Percentiles rank a stretch among this genome's conserved stretches.
Conservation (phyloP, 2,329 filamentous ascomycete genomes). For the Fusarium redolens region DNA sequence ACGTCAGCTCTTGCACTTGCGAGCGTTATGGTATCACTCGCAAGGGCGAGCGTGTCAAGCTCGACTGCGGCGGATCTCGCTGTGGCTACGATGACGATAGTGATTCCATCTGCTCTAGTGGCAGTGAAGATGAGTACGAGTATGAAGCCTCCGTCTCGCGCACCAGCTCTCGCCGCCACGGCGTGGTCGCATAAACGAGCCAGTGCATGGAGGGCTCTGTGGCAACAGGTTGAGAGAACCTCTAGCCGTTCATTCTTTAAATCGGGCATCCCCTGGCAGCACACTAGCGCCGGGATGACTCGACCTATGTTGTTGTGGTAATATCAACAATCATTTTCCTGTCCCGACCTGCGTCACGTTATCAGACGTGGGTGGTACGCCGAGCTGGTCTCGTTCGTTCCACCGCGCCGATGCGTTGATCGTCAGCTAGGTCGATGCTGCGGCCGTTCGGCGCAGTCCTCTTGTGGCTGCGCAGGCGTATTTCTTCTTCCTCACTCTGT, state of each 20-base stretch:
- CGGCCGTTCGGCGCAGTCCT: constrained; percentile 56
- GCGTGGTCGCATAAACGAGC: constrained; percentile 61
- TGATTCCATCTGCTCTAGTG: constrained; percentile 73
- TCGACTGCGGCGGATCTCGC: constrained; percentile 91
- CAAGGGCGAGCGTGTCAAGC: constrained; percentile 90
- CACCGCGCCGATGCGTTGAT: constrained; percentile 39
- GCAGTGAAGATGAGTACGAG: constrained; percentile 67
- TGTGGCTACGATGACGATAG: constrained; percentile 84
- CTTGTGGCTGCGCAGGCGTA: constrained; percentile 45
- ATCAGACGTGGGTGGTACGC: constrained; percentile 48
- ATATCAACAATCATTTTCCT: constrained; percentile 44
- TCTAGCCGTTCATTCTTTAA: constrained; percentile 51
- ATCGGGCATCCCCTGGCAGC: constrained; percentile 42
- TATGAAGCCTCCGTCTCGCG: constrained; percentile 58
- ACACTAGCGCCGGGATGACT: constrained; percentile 46
- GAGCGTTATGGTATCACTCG: constrained; percentile 97
- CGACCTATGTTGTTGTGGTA: constrained; percentile 47
- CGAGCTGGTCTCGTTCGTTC: constrained; percentile 60
- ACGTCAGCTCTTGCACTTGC: constrained; percentile 86
- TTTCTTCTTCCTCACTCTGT: constrained; percentile 44
- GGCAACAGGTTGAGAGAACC: constrained; percentile 45
- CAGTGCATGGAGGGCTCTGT: constrained; percentile 38
- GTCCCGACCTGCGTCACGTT: constrained; percentile 45
- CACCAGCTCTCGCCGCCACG: constrained; percentile 70
- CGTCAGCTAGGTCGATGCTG: constrained; percentile 65